phyloP scores from a whole-genome alignment of 257 asterid species.

The Verbascum thapsus region DNA sequence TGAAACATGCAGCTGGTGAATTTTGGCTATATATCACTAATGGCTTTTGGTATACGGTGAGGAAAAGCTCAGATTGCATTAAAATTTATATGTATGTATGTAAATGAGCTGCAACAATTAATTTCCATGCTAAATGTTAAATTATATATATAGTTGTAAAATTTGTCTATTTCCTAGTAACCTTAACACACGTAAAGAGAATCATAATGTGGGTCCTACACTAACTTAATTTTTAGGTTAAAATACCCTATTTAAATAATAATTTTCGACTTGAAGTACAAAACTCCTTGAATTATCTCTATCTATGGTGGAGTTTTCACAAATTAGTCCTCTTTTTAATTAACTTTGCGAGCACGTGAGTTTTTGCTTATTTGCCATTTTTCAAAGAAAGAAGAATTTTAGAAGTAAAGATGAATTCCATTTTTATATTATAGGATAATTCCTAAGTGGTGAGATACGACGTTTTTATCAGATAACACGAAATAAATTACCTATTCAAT shows the following conservation, averaged over 20 bases:
- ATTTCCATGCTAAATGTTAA: not conserved
- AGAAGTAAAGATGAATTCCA: not conserved
- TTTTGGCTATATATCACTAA: not conserved
- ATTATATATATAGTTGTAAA: not conserved
- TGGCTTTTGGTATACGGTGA: not conserved
- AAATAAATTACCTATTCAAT: too few species aligned
- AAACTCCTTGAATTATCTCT: too few species aligned
- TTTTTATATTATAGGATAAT: not conserved
- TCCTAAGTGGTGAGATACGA: not conserved
- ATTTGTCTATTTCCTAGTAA: not conserved
- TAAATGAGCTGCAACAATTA: not conserved
- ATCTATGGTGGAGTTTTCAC: too few species aligned
- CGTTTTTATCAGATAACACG: too few species aligned
- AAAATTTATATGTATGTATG: not conserved
- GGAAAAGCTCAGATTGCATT: slow-evolving; percentile 10
- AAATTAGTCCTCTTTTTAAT: too few species aligned
- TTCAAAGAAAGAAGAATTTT: not conserved
- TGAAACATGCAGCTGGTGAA: not conserved
- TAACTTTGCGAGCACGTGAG: not conserved
- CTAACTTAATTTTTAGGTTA: too few species aligned
- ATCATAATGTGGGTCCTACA: too few species aligned
- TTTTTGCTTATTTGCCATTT: not conserved
- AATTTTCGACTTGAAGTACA: too few species aligned
- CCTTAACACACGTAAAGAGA: too few species aligned
- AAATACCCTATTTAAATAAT: too few species aligned